These are phyloP conservation scores for Fusarium continuum DNA, from an alignment of 2,329 filamentous ascomycete species.

Conservation along the genomic window DNA sequence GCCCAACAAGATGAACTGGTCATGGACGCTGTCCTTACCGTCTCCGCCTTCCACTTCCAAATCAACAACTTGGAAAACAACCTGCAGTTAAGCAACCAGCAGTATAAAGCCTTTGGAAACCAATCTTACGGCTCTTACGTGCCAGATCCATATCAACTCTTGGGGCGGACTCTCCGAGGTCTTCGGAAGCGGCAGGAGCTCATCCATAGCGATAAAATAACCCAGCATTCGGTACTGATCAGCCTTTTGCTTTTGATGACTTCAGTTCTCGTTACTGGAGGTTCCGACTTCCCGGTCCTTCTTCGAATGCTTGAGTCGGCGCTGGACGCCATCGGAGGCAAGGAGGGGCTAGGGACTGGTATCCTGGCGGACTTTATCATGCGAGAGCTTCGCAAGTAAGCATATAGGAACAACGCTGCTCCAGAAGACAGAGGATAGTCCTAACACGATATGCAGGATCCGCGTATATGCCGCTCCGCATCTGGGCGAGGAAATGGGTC, in stretches of 20 bases:
- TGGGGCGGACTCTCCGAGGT: constrained; percentile 23
- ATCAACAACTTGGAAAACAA: constrained; percentile 7
- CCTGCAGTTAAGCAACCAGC: background rate
- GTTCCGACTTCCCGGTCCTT: constrained; percentile 40
- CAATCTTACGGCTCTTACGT: background rate
- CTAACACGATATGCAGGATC: constrained; percentile 7
- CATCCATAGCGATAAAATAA: background rate
- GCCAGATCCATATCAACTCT: constrained; percentile 25
- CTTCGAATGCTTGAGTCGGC: constrained; percentile 43
- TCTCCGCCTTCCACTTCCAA: constrained; percentile 32
- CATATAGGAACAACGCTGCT: fast-evolving
- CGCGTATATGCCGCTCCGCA: constrained; percentile 41
- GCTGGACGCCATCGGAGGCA: constrained; percentile 40
- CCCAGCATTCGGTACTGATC: constrained; percentile 33
- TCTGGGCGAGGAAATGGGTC: constrained; percentile 37
- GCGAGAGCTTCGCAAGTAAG: constrained; percentile 43
- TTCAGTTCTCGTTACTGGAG: constrained; percentile 40
- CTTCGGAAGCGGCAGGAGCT: constrained; percentile 33
- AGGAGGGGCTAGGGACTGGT: constrained; percentile 21
- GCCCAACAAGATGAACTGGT: constrained; percentile 33
- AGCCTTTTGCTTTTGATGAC: constrained; percentile 40
- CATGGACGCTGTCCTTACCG: constrained; percentile 35
- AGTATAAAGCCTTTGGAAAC: background rate
- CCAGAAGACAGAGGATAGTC: fast-evolving
- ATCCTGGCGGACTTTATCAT: constrained; percentile 36